A percentile compares a stretch with the other conserved stretches of the same genome.
Evolutionary conservation across 345 rosid species (phyloP).

Genomic region (Rhizophora apiculata): DNA sequence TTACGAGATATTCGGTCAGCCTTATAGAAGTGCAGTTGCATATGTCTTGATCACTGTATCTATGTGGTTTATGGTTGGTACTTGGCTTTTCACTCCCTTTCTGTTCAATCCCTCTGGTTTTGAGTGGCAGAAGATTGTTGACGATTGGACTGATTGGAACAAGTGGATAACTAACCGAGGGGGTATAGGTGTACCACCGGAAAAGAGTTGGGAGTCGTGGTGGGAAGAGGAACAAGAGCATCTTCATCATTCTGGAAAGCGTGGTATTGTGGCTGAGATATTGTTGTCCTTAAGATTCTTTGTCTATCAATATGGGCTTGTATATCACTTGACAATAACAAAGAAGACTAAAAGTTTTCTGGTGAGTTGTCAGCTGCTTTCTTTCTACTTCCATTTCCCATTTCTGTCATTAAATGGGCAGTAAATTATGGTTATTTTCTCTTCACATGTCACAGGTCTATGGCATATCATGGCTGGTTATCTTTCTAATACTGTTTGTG

Average conservation of each 20-base stretch:
- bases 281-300: constrained; percentile 79
- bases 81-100: constrained; percentile 99
- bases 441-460: constrained; percentile 55
- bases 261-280: constrained; percentile 89
- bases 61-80: constrained; percentile 99
- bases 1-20: constrained; percentile 77
- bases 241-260: constrained; percentile 82
- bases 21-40: constrained; percentile 83
- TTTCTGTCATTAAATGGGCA: neutral
- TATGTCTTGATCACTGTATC: constrained; percentile 85
- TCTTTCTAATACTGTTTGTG: constrained; percentile 75
- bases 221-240: constrained; percentile 99
- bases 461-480: constrained; percentile 95
- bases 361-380: constrained; percentile 38
- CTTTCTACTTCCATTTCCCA: neutral
- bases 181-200: constrained; percentile 96
- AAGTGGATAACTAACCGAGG: constrained; percentile 94
- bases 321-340: constrained; percentile 73
- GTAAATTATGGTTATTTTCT: neutral
- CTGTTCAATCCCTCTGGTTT: constrained; percentile 98
- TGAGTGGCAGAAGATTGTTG: constrained; percentile 99
- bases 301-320: constrained; percentile 94
- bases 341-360: constrained; percentile 50
- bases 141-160: constrained; percentile 99
- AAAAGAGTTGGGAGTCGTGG: constrained; percentile 99